phyloP scores from a whole-genome alignment of 768 basidiomycete genomes.

The Suillus decipiens region DNA sequence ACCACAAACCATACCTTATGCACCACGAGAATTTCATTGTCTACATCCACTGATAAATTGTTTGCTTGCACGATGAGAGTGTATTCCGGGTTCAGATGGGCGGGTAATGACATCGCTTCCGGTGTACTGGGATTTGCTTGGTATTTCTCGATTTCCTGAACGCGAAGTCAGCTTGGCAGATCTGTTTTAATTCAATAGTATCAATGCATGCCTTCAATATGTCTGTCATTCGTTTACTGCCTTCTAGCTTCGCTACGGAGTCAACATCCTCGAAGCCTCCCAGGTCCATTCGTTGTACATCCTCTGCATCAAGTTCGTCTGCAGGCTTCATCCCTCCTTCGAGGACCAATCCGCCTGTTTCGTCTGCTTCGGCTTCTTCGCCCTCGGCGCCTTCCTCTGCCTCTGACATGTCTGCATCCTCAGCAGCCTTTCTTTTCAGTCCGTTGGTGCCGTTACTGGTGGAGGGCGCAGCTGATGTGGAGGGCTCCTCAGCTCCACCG shows the following conservation, averaged over 20 bases:
- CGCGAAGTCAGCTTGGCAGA: neutral
- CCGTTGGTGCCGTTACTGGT: slow-evolving; percentile 28
- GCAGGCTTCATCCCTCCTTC: slow-evolving; percentile 91
- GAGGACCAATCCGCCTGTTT: slow-evolving; percentile 60
- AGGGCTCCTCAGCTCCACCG: slow-evolving; percentile 50
- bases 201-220: slow-evolving; percentile 59
- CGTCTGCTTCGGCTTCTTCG: slow-evolving; percentile 39
- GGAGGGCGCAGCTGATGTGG: slow-evolving; percentile 27
- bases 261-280: slow-evolving; percentile 80
- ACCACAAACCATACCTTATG: slow-evolving; percentile 67
- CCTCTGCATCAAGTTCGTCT: slow-evolving; percentile 93
- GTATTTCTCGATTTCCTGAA: slow-evolving; percentile 88
- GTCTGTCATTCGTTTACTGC: slow-evolving; percentile 86
- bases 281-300: slow-evolving; percentile 94
- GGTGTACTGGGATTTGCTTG: slow-evolving; percentile 75
- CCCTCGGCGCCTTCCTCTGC: slow-evolving; percentile 46
- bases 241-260: slow-evolving; percentile 86
- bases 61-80: slow-evolving; percentile 95
- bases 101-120: slow-evolving; percentile 75
- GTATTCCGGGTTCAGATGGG: slow-evolving; percentile 94
- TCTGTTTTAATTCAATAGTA: neutral
- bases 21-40: slow-evolving; percentile 96
- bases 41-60: slow-evolving; percentile 96
- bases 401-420: slow-evolving; percentile 58
- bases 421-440: slow-evolving; percentile 66